phyloP scores from a whole-genome alignment of 106 monocot genomes.

The Alisma plantagoaquatica region DNA sequence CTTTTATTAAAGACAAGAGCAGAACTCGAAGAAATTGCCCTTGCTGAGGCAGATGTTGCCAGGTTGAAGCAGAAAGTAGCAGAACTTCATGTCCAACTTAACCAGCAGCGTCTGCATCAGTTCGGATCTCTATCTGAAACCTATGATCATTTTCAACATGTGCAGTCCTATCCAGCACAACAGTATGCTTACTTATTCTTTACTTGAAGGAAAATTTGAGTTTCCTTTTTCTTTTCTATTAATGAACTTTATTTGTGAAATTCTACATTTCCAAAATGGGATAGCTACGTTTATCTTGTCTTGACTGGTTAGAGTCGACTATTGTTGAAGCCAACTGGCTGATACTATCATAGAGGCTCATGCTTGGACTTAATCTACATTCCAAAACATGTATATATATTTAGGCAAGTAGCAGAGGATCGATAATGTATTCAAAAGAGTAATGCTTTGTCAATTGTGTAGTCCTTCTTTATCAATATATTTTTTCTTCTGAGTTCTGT shows the following conservation, averaged over 20 bases:
- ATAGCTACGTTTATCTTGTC: neutral
- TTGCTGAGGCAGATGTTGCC: slow-evolving; percentile 98
- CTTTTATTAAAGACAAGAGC: slow-evolving; percentile 74
- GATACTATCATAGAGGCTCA: too few species aligned
- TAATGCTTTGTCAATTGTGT: too few species aligned
- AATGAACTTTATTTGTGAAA: neutral
- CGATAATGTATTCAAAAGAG: too few species aligned
- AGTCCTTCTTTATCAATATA: too few species aligned
- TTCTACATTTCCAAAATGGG: neutral
- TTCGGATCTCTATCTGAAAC: slow-evolving; percentile 56
- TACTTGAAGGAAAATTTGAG: too few species aligned
- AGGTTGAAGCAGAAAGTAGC: slow-evolving; percentile 97
- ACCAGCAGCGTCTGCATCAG: slow-evolving; percentile 80
- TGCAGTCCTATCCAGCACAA: slow-evolving; percentile 45
- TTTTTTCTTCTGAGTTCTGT: too few species aligned
- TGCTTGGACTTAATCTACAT: too few species aligned
- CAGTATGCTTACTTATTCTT: slow-evolving; percentile 22
- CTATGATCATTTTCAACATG: slow-evolving; percentile 49
- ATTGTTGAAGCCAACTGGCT: neutral
- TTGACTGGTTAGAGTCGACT: neutral
- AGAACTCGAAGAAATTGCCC: slow-evolving; percentile 97
- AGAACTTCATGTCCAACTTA: slow-evolving; percentile 93
- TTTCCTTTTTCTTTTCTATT: too few species aligned
- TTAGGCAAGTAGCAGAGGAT: too few species aligned
- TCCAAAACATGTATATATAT: too few species aligned